Conservation (phyloP, 108 stramenopile genomes). For the Cyclostephanos invisitatus region DNA sequence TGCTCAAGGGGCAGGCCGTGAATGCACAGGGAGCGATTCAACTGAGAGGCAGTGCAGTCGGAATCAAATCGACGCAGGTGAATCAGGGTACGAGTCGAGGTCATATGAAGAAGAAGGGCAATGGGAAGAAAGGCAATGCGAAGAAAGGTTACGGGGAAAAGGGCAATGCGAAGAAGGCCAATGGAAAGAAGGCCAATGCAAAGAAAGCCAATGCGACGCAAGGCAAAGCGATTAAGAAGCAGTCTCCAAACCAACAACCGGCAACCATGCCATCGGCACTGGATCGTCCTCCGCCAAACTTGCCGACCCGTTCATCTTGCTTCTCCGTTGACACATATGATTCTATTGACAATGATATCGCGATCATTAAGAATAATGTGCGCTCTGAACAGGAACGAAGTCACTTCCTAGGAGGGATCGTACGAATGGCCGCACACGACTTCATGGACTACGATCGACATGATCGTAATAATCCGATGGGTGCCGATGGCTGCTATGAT, state of each 20-base stretch:
- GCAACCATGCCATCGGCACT: not conserved
- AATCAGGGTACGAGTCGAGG: not conserved
- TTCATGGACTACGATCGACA: constrained; percentile 45
- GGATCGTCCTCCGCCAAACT: not conserved
- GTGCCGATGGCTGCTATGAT: constrained; percentile 53
- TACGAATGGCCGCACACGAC: constrained; percentile 48
- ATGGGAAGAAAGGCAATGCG: no score
- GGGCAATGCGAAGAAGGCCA: no score
- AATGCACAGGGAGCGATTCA: not conserved
- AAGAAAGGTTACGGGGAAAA: no score
- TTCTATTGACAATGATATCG: constrained; percentile 36
- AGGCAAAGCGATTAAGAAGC: no score
- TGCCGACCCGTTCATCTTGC: constrained; percentile 15
- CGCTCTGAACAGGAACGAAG: constrained; percentile 16
- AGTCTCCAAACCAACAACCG: not conserved
- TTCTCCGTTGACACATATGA: constrained; percentile 25
- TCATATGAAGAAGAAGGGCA: not conserved
- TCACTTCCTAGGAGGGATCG: constrained; percentile 48
- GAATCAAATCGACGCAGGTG: not conserved
- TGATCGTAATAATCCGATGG: constrained; percentile 6
- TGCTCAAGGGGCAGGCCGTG: not conserved
- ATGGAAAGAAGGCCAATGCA: no score
- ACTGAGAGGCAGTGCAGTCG: not conserved
- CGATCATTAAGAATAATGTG: constrained; percentile 24
- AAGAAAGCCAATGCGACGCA: no score